These are phyloP conservation scores for Otatea glauca DNA, from an alignment of 176 grass and related monocot genomes.

Conservation along the genomic window DNA sequence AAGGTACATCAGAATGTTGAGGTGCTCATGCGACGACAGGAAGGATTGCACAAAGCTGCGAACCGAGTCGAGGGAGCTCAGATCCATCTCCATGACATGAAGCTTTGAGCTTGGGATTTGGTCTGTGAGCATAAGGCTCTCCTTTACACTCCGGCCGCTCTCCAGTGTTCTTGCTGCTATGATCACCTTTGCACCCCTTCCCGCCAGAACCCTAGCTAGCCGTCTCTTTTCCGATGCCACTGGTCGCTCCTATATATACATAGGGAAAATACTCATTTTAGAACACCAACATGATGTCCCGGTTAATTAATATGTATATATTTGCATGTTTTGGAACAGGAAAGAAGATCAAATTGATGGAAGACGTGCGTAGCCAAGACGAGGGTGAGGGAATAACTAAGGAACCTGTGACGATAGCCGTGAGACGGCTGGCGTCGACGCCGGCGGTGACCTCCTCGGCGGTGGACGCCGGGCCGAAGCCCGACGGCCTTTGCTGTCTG, in stretches of 20 bases:
- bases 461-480: slow-evolving; percentile 3
- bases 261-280: too few species aligned
- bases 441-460: slow-evolving; percentile 53
- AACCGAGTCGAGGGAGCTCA: slow-evolving; percentile 70
- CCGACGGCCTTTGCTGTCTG: too few species aligned
- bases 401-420: slow-evolving; percentile 60
- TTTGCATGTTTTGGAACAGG: too few species aligned
- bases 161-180: slow-evolving; percentile 66
- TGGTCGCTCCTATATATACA: slow-evolving; percentile 54
- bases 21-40: slow-evolving; percentile 44
- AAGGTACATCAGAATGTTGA: neutral
- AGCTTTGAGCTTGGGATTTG: slow-evolving; percentile 52
- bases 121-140: slow-evolving; percentile 49
- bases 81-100: slow-evolving; percentile 82
- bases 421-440: slow-evolving; percentile 49
- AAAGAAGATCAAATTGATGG: too few species aligned
- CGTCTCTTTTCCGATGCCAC: slow-evolving; percentile 78
- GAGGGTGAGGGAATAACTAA: too few species aligned
- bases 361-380: too few species aligned
- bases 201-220: slow-evolving; percentile 67
- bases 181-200: slow-evolving; percentile 71
- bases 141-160: slow-evolving; percentile 59
- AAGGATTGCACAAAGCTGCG: slow-evolving; percentile 56
- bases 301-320: too few species aligned
- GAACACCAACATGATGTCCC: too few species aligned